Base-by-base conservation (phyloP, 2,329 filamentous ascomycete species). In the Rasamsonia emersonii region DNA sequence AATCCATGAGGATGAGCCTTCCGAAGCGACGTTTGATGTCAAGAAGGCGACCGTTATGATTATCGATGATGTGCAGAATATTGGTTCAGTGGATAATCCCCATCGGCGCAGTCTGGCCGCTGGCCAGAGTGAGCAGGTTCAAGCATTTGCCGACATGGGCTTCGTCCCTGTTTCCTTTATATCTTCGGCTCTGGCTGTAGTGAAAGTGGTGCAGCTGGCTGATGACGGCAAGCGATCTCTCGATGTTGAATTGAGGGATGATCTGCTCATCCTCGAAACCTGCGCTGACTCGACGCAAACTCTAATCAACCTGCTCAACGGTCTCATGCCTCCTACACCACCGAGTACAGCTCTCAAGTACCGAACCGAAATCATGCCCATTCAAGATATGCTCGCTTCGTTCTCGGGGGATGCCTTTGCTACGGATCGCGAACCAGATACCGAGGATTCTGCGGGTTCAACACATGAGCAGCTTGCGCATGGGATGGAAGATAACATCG, bases 211-310 rank as follows among this genome's bases (percentile, higher is more conserved):
- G 14, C 65, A 69, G 7, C 65, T 71, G 24, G 66, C 67, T 2
- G 64, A 65, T 2, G 71, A 77, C 20, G 73, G 70, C 1, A 69
- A 77, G 18, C 81, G 79, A 41, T 73, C 76, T 24, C 59, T 95
- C 9, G 80, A 91, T 44, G 70, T 95, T 1, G 84, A 93, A 41
- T 64, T 96, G 28, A 77, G 77, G 39, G 88, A 94, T 49, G 82
- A 93, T 42, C 69, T 98, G 1, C 68, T 98, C 32, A 79, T 98
- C 19, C 64, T 98, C 5, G 91, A 98, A 58, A 93, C 88, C 1
- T 98, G 93, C 49, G 91, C 91, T 18, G 91, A 98, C 58, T 98
- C 91, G 2, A 96, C 86, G 0, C 86, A 95, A 54, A 98, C 91
- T 0, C 69, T 98, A 9, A 80, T 94, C 32, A 71, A 74, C 2